Evolutionary conservation across 495 filamentous ascomycete species (phyloP).

Genomic region (Glonium stellatum): DNA sequence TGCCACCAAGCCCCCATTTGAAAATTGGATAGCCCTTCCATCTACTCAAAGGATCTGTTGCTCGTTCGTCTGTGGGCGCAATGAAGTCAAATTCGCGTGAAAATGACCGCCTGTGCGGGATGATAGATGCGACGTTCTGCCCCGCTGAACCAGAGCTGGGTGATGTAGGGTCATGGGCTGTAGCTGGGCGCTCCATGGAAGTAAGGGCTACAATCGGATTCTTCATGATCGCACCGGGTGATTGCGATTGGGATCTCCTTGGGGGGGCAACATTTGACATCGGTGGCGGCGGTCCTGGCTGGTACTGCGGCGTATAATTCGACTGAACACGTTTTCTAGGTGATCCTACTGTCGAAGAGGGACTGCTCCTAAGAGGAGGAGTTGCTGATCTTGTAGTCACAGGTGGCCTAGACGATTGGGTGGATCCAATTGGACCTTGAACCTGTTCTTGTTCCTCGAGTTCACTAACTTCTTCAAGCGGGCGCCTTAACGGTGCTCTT

Average conservation of each 20-base stretch:
- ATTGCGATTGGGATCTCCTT: slow-evolving; percentile 77
- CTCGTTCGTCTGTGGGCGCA: slow-evolving; percentile 70
- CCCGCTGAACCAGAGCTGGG: slow-evolving; percentile 34
- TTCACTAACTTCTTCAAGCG: slow-evolving; percentile 23
- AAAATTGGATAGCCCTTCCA: slow-evolving; percentile 88
- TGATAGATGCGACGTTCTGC: slow-evolving; percentile 42
- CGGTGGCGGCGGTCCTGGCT: slow-evolving; percentile 23
- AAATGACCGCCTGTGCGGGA: slow-evolving; percentile 35
- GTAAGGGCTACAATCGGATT: slow-evolving; percentile 43
- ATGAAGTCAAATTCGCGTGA: slow-evolving; percentile 39
- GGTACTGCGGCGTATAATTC: slow-evolving; percentile 38
- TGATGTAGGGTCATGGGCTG: slow-evolving; percentile 52
- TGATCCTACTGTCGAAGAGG: slow-evolving; percentile 45
- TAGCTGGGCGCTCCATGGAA: slow-evolving; percentile 58
- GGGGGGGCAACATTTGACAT: slow-evolving; percentile 45
- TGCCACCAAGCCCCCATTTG: slow-evolving; percentile 81
- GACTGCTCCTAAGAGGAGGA: slow-evolving; percentile 23
- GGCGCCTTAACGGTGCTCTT: slow-evolving; percentile 5
- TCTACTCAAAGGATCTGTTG: slow-evolving; percentile 68
- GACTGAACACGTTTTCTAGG: slow-evolving; percentile 37
- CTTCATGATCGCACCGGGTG: slow-evolving; percentile 55
- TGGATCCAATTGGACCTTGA: not conserved
- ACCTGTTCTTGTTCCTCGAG: slow-evolving; percentile 15
- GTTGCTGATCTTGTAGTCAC: slow-evolving; percentile 17
- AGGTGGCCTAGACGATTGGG: slow-evolving; percentile 24